A percentile compares a stretch with the other conserved stretches of the same genome.
Evolutionary conservation across 2,329 filamentous ascomycete species (phyloP).

Genomic region (Neonectria punicea): DNA sequence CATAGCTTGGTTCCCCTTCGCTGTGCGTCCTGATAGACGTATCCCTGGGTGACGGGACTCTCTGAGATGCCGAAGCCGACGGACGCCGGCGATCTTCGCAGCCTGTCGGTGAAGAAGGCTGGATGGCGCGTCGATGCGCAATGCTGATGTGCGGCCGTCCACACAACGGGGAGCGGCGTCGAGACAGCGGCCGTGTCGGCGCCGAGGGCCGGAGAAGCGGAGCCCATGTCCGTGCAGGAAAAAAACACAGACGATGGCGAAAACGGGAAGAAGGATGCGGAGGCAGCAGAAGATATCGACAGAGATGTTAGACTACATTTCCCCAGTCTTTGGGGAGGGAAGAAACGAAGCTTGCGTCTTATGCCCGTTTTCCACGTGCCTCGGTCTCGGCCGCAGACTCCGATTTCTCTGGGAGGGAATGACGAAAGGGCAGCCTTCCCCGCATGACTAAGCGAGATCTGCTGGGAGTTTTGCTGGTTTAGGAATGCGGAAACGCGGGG

Average conservation of each 20-base stretch:
- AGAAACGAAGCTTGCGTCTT: conserved; percentile 10
- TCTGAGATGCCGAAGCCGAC: conserved; percentile 33
- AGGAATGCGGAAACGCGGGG: conserved; percentile 14
- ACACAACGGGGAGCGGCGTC: conserved; percentile 22
- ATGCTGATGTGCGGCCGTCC: conserved; percentile 20
- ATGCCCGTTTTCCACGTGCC: conserved; percentile 23
- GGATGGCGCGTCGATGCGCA: conserved; percentile 71
- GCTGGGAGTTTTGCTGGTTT: conserved; percentile 2
- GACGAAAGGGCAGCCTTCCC: conserved; percentile 18
- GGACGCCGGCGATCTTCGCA: conserved; percentile 64
- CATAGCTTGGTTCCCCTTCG: conserved; percentile 49
- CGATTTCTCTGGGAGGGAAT: conserved; percentile 11
- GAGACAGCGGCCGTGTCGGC: conserved; percentile 19
- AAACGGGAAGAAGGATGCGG: neutral
- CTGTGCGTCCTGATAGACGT: conserved; percentile 64
- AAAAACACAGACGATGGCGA: neutral
- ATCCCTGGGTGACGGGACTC: conserved; percentile 69
- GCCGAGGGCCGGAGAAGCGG: conserved; percentile 2
- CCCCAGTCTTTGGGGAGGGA: neutral
- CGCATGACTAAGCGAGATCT: conserved; percentile 22
- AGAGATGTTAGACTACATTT: conserved; percentile 14
- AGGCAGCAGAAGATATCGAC: neutral
- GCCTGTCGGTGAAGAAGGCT: conserved; percentile 77
- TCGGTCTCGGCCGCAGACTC: conserved; percentile 18
- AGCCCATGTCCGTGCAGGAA: conserved; percentile 11